phyloP scores from a whole-genome alignment of 2,329 filamentous ascomycete genomes.

The Calonectria pteridis region DNA sequence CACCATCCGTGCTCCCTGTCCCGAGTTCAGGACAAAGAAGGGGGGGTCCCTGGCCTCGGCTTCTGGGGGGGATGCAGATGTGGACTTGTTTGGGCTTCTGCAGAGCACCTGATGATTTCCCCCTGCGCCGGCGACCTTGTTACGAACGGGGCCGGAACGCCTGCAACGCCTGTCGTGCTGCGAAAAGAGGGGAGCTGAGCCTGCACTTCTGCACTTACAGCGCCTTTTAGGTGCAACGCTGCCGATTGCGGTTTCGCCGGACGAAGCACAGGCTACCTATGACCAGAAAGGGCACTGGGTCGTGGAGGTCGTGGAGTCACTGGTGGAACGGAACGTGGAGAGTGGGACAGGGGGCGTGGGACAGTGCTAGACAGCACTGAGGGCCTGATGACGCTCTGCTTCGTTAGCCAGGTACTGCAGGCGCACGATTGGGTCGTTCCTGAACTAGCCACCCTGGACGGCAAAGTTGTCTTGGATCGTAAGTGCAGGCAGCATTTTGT shows the following conservation, averaged over 20 bases:
- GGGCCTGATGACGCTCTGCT: constrained; percentile 34
- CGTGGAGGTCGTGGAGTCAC: constrained; percentile 37
- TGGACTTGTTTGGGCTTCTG: constrained; percentile 30
- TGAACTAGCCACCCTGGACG: background rate
- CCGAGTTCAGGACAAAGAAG: constrained; percentile 8
- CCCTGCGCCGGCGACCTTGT: constrained; percentile 27
- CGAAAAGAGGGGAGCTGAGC: background rate
- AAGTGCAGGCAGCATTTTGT: background rate
- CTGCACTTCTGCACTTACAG: background rate
- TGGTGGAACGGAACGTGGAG: constrained; percentile 41
- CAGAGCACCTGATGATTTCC: constrained; percentile 40
- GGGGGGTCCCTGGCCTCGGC: background rate
- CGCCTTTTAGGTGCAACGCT: background rate
- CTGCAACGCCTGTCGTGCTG: background rate
- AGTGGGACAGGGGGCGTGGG: constrained; percentile 35
- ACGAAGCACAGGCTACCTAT: background rate
- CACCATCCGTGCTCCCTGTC: constrained; percentile 9
- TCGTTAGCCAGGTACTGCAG: constrained; percentile 25
- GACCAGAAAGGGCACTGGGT: background rate
- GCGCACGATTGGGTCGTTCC: constrained; percentile 16
- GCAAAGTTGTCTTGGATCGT: background rate
- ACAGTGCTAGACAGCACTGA: constrained; percentile 32
- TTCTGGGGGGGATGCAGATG: constrained; percentile 13
- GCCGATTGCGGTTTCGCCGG: constrained; percentile 26
- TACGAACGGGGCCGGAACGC: constrained; percentile 28